Base-by-base conservation (phyloP, 768 basidiomycete species). In the Naganishia antarctica region DNA sequence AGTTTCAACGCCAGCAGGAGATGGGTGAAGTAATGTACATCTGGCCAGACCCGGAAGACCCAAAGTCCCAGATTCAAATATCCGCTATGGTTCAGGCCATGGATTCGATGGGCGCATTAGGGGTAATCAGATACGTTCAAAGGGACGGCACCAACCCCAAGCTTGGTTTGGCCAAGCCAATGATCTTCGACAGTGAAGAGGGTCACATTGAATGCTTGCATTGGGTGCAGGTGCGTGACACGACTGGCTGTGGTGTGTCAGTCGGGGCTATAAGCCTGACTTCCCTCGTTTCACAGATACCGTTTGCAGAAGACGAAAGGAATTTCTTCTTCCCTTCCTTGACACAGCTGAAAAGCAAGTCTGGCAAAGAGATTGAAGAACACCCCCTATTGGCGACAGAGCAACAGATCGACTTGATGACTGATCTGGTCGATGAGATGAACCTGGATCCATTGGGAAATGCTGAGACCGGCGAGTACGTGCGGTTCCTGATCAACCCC, bases 221-320 rank as follows among this genome's bases (percentile, higher is more conserved):
- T 49, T 96, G 88, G 89, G 84, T 84, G 23, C 87, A 87, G 80
- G 92, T 90, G 71, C 47, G 80, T 73, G 40, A n/a, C 11, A 7
- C 26, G n/a, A 25, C 41, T 1, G 21, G 32, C 18, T 31, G 9
- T 13, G 23, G 26, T 5, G 28, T 18, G 28, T 7, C 25, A 16
- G 25, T 13, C 29, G 46, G 44, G n/a, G 43, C 9, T 32, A 60
- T 31, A 48, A 45, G 23, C 51, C n/a, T 11, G 15, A 40, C 40
- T n/a, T 7, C n/a, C 43, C 2, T 59, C 25, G 40, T 21, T 11
- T 70, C n/a, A 66, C 16, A 93, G 91, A 84, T 97, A 83, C 94
- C 94, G 0, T 97, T 96, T 72, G 91, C 91, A 1, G 94, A 99
- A 74, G 94, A 99, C 70, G 81, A 91, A 59, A 85, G 91, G 64